Evolutionary conservation across 2,329 filamentous ascomycete genomes (phyloP), one percentile per base, ranked within the genome.

Genomic region (Botrytis tulipae): DNA sequence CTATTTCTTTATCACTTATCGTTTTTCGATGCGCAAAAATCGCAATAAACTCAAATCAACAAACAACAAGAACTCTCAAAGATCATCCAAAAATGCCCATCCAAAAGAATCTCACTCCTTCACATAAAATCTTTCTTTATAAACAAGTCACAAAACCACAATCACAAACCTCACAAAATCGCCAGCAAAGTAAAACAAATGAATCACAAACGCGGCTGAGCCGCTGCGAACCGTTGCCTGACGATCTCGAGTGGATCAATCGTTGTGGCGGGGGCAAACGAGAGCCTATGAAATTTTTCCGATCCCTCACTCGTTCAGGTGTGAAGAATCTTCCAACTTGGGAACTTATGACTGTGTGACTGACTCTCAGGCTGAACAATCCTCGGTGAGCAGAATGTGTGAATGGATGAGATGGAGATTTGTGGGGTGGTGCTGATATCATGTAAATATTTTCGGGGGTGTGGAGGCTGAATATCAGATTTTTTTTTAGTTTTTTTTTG

Each of bases 131-230:
- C 48, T 25, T 40, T 40, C 32, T 18, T 29, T 29, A 29, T 29
- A 29, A 51, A 51, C 48, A 32, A 32, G 32, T 32, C 32, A 32
- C 32, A 51, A 51, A n/a, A 57, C 14, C 51, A 57, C 14, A 48
- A 4, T 48, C 20, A 1, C 0, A 46, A 46, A 18, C 7, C 20
- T 48, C 46, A 22, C 46, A 22, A 10, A 48, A 48, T 48, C 46
- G 46, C 46, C 46, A 22, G 46, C 46, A 48, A 10, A 48, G 4
- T 32, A 29, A 22, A 44, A 29, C 44, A 46, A 32, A 59, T 61
- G 32, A 61, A 40, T 61, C 59, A 61, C 59, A 40, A 40, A 60
- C 40, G 66, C 40, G 66, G 66, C 66, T 69, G 66, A 44, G 66
- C 37, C 48, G 29, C 48, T n/a, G n/a, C 51, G 16, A 57, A 32